Evolutionary conservation across 106 monocot species (phyloP), one percentile per base, ranked within the genome.

Genomic region (Dioscorea alata): DNA sequence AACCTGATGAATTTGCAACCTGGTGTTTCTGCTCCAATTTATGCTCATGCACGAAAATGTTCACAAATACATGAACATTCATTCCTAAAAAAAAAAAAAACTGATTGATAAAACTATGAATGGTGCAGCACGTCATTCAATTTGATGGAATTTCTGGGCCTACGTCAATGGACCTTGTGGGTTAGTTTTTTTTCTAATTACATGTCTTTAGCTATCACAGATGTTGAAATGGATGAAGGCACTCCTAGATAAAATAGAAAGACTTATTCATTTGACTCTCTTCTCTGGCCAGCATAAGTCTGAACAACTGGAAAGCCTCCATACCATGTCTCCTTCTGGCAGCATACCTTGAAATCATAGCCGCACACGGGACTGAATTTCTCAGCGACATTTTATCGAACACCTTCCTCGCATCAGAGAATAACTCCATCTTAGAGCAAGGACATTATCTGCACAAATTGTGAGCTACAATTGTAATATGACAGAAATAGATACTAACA

Each of bases 91-190:
- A 68, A 73, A 87, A 61, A 89, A 92, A 68, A 73, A 80, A 19
- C 72, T 87, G 33, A 65, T 75, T n/a, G 86, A 86, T 57, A 90
- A 73, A 82, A 86, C 77, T 70, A 15, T 74, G 33, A 81, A 59
- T 79, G 34, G 68, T 62, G 65, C 80, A 19, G 14, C 85, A 53
- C 97, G 92, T 84, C 85, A 78, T 99, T 70, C 84, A 92, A 48
- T 79, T 99, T 76, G 92, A 99, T 65, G 97, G 92, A 75, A 87
- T 89, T 60, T 87, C 84, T 67, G 75, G 61, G 20, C 92, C 89
- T 48, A 83, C 92, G 77, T 92, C 97, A 23, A 92, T 99, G 92
- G 97, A 99, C 63, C 68, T 99, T 67, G 97, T 92, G 33, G 92
- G 97, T 4, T 92, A 63, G 70, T 92, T 99, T 77, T 65, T 92